Evolutionary conservation across 495 filamentous ascomycete genomes (phyloP).

Genomic region (Bacidia gigantensis): DNA sequence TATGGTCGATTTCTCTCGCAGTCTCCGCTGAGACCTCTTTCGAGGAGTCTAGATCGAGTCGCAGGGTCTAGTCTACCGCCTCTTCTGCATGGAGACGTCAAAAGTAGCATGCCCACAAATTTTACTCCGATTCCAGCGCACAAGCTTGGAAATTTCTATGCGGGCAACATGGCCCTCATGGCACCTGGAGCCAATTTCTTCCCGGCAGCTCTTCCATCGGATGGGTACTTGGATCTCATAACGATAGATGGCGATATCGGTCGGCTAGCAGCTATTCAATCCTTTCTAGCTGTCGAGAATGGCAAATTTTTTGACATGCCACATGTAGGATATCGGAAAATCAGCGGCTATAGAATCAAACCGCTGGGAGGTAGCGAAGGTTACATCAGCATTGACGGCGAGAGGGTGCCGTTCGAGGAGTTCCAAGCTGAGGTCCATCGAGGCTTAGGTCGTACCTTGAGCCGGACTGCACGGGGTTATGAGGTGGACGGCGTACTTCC

Average conservation of each 20-base stretch:
- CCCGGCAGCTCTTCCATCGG: constrained; percentile 65
- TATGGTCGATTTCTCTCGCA: constrained; percentile 34
- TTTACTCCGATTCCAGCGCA: constrained; percentile 62
- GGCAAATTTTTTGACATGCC: constrained; percentile 65
- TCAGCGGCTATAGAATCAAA: constrained; percentile 67
- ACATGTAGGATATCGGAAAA: constrained; percentile 67
- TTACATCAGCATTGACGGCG: constrained; percentile 91
- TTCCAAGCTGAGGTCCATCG: constrained; percentile 85
- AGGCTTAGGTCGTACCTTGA: constrained; percentile 72
- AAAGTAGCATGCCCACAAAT: constrained; percentile 56
- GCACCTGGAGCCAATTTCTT: constrained; percentile 80
- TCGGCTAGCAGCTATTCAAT: constrained; percentile 44
- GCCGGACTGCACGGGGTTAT: constrained; percentile 54
- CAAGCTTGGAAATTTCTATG: constrained; percentile 83
- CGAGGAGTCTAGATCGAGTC: not conserved
- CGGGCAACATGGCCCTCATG: constrained; percentile 87
- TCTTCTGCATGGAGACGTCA: constrained; percentile 64
- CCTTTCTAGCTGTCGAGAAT: constrained; percentile 53
- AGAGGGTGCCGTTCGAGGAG: constrained; percentile 67
- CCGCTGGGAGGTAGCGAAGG: constrained; percentile 53
- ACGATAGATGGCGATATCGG: constrained; percentile 64
- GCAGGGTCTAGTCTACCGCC: constrained; percentile 39
- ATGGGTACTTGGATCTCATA: constrained; percentile 76
- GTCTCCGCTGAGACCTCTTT: not conserved
- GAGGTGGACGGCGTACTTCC: constrained; percentile 47